Base-by-base conservation (phyloP, 2,329 filamentous ascomycete genomes). In the Fusarium devonianum region DNA sequence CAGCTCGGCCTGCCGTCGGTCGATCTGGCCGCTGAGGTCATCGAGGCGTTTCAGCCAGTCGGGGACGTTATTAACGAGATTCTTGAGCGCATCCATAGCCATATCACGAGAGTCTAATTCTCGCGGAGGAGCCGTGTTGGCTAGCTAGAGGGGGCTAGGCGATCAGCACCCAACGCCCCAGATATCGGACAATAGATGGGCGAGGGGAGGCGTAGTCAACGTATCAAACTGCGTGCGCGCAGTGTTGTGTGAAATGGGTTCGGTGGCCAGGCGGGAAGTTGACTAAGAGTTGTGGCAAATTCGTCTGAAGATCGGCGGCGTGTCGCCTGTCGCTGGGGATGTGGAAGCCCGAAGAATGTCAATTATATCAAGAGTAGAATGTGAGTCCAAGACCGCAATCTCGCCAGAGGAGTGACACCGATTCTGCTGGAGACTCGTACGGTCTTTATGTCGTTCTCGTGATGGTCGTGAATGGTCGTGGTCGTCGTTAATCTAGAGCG, bases 1-100 rank as follows among this genome's bases (percentile, higher is more conserved):
- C 46, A 87, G 74, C 64, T 86, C 83, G 39, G 74, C 71, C 72
- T 87, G 84, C 49, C 84, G 82, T 63, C 80, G 74, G 49, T 83
- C 78, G 49, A 87, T 84, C 67, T 87, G 79, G 50, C 75, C 74
- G 63, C 77, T 84, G 48, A 87, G 76, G 40, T 85, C 79, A 53
- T 85, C 80, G 33, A 87, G 76, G 16, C 81, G 78, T 49, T 73
- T 73, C 26, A 81, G 72, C 84, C 84, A 87, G 66, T 80, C 77
- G 12, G 84, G 84, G 30, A 85, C 75, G 51, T 84, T 82, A 56
- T 68, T 73, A 43, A 75, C 73, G 26, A 87, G 73, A 49, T 78
- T 78, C 44, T 73, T 78, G 44, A 87, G 70, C 19, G 83, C 79
- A 51, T 86, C 84, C 71, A 82, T 80, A 53, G 75, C 73, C 72